Percentiles rank a stretch among this genome's conserved stretches.
Evolutionary conservation across 2,329 filamentous ascomycete species (phyloP).

Genomic region (Tolypocladium pustulatum): DNA sequence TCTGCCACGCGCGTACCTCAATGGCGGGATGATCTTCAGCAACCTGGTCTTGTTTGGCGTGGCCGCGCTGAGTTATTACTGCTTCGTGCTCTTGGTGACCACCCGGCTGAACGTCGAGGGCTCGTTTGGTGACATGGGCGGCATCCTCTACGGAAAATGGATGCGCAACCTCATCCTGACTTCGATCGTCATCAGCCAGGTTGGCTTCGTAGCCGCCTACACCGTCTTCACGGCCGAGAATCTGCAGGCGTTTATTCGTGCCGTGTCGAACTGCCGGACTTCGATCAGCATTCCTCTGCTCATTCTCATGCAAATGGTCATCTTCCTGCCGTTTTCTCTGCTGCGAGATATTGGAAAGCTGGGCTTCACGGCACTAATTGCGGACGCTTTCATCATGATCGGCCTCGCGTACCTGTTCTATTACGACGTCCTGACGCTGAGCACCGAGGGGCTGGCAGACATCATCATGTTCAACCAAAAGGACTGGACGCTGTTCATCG

Average conservation of each 20-base stretch:
- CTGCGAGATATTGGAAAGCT: slow-evolving; percentile 96
- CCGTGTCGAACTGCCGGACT: slow-evolving; percentile 78
- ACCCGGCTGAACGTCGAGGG: slow-evolving; percentile 77
- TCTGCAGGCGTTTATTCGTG: slow-evolving; percentile 84
- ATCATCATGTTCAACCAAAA: slow-evolving; percentile 83
- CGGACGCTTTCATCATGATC: slow-evolving; percentile 87
- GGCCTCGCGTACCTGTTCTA: slow-evolving; percentile 92
- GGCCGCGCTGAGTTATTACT: slow-evolving; percentile 86
- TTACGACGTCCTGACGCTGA: slow-evolving; percentile 81
- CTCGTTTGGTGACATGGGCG: slow-evolving; percentile 97
- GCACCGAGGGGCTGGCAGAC: slow-evolving; percentile 65
- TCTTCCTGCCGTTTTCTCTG: slow-evolving; percentile 89
- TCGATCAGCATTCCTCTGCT: slow-evolving; percentile 80
- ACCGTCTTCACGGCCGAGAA: slow-evolving; percentile 97
- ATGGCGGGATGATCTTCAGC: slow-evolving; percentile 95
- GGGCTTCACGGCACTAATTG: slow-evolving; percentile 85
- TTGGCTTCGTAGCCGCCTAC: slow-evolving; percentile 90
- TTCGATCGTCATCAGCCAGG: slow-evolving; percentile 90
- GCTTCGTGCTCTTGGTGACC: slow-evolving; percentile 86
- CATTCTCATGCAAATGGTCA: slow-evolving; percentile 88
- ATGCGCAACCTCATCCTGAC: slow-evolving; percentile 79
- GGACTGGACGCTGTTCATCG: slow-evolving; percentile 96
- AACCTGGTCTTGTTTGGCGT: slow-evolving; percentile 82
- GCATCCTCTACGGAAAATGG: slow-evolving; percentile 80
- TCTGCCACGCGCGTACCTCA: slow-evolving; percentile 83